Evolutionary conservation across 2,329 filamentous ascomycete genomes (phyloP).

Genomic region (Phaeophleospora eucalypticola): DNA sequence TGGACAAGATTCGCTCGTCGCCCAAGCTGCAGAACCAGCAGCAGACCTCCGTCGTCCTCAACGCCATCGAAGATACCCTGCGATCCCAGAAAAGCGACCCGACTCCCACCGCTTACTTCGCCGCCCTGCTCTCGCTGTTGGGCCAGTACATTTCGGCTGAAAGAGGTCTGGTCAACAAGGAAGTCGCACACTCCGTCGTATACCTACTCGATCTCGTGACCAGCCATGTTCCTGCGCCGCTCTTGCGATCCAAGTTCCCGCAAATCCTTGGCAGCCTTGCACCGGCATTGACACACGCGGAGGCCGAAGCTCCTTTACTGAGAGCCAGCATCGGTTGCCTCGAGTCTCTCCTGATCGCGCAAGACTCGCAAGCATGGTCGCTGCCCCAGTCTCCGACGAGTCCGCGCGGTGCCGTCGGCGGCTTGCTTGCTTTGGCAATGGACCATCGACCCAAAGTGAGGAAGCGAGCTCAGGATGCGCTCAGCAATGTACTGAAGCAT

Average conservation of each 20-base stretch:
- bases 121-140: constrained; percentile 84
- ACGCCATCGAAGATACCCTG: constrained; percentile 88
- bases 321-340: constrained; percentile 87
- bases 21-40: constrained; percentile 94
- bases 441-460: constrained; percentile 90
- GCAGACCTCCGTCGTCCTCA: constrained; percentile 81
- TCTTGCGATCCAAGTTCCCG: constrained; percentile 91
- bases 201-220: constrained; percentile 94
- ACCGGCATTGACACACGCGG: constrained; percentile 71
- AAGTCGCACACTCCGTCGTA: constrained; percentile 78
- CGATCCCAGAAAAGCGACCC: constrained; percentile 79
- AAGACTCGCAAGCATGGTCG: constrained; percentile 85
- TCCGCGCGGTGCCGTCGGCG: constrained; percentile 80
- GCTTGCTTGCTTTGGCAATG: constrained; percentile 76
- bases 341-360: constrained; percentile 83
- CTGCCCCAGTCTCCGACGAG: constrained; percentile 77
- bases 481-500: constrained; percentile 75
- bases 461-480: constrained; percentile 85
- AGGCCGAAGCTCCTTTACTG: constrained; percentile 82
- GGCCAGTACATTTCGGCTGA: constrained; percentile 65
- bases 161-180: constrained; percentile 68
- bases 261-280: constrained; percentile 85
- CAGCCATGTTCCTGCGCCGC: constrained; percentile 74
- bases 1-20: constrained; percentile 89
- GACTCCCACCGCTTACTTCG: constrained; percentile 89